Conservation (phyloP, 2,329 filamentous ascomycete genomes). For the Xylaria sp. region DNA sequence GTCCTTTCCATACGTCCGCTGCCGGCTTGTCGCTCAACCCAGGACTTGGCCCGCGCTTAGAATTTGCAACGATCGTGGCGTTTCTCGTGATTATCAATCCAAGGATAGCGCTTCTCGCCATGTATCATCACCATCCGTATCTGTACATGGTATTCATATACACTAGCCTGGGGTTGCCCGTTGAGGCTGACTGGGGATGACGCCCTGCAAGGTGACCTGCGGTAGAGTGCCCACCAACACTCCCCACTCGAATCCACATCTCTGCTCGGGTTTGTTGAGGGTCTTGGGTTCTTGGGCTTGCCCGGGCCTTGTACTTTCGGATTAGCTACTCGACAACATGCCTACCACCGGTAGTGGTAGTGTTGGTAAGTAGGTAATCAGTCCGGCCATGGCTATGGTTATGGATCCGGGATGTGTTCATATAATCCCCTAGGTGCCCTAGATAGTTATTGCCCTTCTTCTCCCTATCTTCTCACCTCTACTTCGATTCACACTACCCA, state of each 20-base stretch:
- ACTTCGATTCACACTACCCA: conserved; percentile 2
- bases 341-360: conserved; percentile 11
- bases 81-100: conserved; percentile 20
- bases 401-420: conserved; percentile 22
- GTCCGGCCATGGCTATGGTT: conserved; percentile 10
- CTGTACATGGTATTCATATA: no score
- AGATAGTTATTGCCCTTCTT: background rate
- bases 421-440: conserved; percentile 23
- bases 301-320: conserved; percentile 19
- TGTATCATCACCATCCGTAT: conserved; percentile 4
- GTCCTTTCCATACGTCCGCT: conserved; percentile 17
- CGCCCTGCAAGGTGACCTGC: conserved; percentile 24
- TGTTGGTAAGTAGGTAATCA: conserved; percentile 11
- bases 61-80: conserved; percentile 17
- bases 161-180: conserved; percentile 16
- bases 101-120: conserved; percentile 18
- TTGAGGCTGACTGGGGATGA: conserved; percentile 30
- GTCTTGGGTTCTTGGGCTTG: conserved; percentile 16
- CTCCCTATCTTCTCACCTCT: conserved; percentile 12
- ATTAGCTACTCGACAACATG: conserved; percentile 21
- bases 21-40: conserved; percentile 16
- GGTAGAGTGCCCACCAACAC: conserved; percentile 21
- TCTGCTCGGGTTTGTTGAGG: conserved; percentile 24
- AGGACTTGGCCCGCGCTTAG: conserved; percentile 23
- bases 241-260: conserved; percentile 30